Base-by-base conservation (phyloP, 176 grass and related monocot species). In the Juncus effusus region DNA sequence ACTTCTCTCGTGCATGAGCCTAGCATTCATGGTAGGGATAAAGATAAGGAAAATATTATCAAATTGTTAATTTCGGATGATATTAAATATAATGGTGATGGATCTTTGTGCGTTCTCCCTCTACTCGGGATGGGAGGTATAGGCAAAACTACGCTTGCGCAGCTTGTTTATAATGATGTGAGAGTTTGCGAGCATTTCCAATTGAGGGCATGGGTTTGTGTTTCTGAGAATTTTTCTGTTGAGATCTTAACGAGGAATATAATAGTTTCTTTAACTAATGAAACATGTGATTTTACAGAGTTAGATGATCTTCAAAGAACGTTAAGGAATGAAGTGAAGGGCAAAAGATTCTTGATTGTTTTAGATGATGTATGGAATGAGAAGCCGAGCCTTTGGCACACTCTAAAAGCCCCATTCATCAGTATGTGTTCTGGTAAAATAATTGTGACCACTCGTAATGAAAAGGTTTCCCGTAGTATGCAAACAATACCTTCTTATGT, bases 321-420 rank as follows among this genome's bases (percentile, higher is more conserved):
- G 36, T 61, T 74, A 51, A 19, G 16, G 42, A 42, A 74, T 39
- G 19, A 15, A 35, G 56, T 74, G 47, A 74, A 12, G 13, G 41
- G 58, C 7, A 74, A 74, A 38, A 74, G 28, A 7, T 74, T 74
- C 47, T 11, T 74, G 15, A 54, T 74, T 50, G 71, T 74, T 12
- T 63, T 74, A 13, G 71, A 74, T 62, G 71, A 74, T 74, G 59
- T 63, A 39, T 74, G 71, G 71, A 63, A 74, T 62, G 67, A 70
- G 37, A 39, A 57, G 6, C 51, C 14, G 19, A 58, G 3, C 41
- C 53, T 58, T 15, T 70, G 67, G 67, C 52, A 70, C 37, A 16
- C 38, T 39, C 5, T 70, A 35, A 36, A 12, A 14, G 1, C 56
- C 13, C 67, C 67, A 16, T 19, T 70, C 40, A 58, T 13, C 14